Evolutionary conservation across 2,329 filamentous ascomycete species (phyloP), one percentile per base, ranked within the genome.

Genomic region (Paraconiothyrium sp.): DNA sequence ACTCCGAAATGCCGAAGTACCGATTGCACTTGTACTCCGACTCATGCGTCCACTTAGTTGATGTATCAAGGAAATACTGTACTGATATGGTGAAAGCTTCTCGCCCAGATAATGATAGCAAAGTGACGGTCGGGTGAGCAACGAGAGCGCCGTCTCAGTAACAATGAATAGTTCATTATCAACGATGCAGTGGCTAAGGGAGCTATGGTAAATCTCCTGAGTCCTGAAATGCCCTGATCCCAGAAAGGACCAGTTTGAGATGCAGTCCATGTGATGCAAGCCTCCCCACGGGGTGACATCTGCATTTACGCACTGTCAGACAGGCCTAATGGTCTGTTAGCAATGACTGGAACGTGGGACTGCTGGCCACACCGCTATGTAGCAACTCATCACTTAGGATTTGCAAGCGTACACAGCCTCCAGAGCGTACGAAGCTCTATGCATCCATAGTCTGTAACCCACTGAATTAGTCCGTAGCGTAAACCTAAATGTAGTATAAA

Each of bases 381-480:
- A 41, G 14, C 39, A 20, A 39, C 37, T 32, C 16, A 30, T 30
- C 14, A 2, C 8, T 34, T 7, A 22, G 24, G 24, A 52, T 27
- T 34, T 3, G 16, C 41, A 16, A 10, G 39, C 50, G 9, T 11
- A 46, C 52, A 55, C 52, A 46, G 52, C 52, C 52, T 44, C 52
- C 16, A 3, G 22, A 44, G 52, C 39, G 39, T 35, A 55, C 39
- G 39, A 54, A 41, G 32, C 39, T 32, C 37, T 54, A 6, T 43
- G 20, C 37, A 16, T 24, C n/a, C 34, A 39, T n/a, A 34, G 1
- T 22, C 27, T 55, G 16, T 13, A 43, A 46, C 7, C 27, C 34
- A 11, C 27, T 44, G 52, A 54, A 1, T 10, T 30, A 24, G 6
- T 11, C n/a, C 35, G 22, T 37, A 8, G 20, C 22, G 2, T 6